Percentiles rank a stretch among this genome's conserved stretches.
These are phyloP conservation scores for Penicillium sp. DNA, from an alignment of 2,329 filamentous ascomycete genomes.

Conservation along the genomic window DNA sequence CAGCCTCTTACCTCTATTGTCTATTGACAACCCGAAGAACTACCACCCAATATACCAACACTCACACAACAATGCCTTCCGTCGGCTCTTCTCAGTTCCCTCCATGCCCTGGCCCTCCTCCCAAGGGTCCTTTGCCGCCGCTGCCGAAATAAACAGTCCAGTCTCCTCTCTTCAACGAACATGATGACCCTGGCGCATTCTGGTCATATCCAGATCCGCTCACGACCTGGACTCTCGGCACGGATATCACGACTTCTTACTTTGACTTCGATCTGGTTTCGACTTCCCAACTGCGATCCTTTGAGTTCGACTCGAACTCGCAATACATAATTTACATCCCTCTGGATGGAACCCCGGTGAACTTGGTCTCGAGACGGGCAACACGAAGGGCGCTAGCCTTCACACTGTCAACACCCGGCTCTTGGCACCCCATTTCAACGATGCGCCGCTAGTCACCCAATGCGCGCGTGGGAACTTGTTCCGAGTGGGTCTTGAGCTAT, in stretches of 20 bases:
- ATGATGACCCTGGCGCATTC: constrained; percentile 32
- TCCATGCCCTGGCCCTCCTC: constrained; percentile 40
- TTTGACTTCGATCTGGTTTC: constrained; percentile 27
- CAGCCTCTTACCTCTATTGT: constrained; percentile 1
- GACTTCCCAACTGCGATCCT: constrained; percentile 23
- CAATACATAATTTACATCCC: constrained; percentile 12
- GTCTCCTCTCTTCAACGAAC: constrained; percentile 26
- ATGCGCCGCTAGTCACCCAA: not conserved
- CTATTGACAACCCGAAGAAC: not conserved
- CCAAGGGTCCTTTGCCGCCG: constrained; percentile 40
- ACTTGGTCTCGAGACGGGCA: not conserved
- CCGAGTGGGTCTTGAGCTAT: not conserved
- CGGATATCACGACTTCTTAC: constrained; percentile 36
- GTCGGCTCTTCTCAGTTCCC: constrained; percentile 37
- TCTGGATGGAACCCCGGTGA: not conserved
- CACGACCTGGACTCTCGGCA: constrained; percentile 27
- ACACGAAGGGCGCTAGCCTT: constrained; percentile 3
- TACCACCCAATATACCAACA: constrained; percentile 6
- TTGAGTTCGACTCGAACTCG: constrained; percentile 19
- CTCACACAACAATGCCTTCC: constrained; percentile 32
- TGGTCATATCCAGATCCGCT: constrained; percentile 17
- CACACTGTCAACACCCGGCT: not conserved
- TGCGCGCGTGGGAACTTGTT: not conserved
- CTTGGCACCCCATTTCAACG: not conserved
- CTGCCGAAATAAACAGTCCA: constrained; percentile 36